These are phyloP conservation scores for Biscogniauxia mediterranea DNA, from an alignment of 2,329 filamentous ascomycete genomes.

Conservation along the genomic window DNA sequence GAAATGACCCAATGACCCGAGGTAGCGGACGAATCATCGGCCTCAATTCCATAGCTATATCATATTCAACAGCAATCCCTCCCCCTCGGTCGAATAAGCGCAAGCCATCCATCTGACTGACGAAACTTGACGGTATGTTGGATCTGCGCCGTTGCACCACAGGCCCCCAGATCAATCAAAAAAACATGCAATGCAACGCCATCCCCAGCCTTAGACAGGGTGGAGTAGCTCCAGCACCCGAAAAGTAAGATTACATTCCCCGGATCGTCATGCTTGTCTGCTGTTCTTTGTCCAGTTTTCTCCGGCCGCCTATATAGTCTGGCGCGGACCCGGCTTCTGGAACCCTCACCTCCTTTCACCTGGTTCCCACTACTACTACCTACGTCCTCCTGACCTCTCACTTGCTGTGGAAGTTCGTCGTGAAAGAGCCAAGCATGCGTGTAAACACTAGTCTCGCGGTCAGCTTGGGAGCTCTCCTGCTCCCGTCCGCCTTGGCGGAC, in stretches of 20 bases:
- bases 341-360: not conserved
- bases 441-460: constrained; percentile 24
- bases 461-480: constrained; percentile 31
- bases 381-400: not conserved
- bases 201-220: not conserved
- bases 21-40: too few relatives aligned
- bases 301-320: constrained; percentile 8
- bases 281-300: constrained; percentile 11
- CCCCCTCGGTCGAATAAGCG: too few relatives aligned
- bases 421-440: constrained; percentile 24
- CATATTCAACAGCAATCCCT: too few relatives aligned
- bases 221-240: not conserved
- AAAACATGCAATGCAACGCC: not conserved
- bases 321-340: not conserved
- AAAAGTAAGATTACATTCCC: constrained; percentile 25
- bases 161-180: not conserved
- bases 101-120: not conserved
- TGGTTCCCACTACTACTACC: not conserved
- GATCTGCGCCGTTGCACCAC: not conserved
- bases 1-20: too few relatives aligned
- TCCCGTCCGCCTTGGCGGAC: constrained; percentile 32
- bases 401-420: constrained; percentile 3
- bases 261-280: constrained; percentile 10
- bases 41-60: too few relatives aligned
- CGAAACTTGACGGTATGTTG: not conserved